phyloP scores from a whole-genome alignment of 805 yeast species.

The Candida peoriensis region DNA sequence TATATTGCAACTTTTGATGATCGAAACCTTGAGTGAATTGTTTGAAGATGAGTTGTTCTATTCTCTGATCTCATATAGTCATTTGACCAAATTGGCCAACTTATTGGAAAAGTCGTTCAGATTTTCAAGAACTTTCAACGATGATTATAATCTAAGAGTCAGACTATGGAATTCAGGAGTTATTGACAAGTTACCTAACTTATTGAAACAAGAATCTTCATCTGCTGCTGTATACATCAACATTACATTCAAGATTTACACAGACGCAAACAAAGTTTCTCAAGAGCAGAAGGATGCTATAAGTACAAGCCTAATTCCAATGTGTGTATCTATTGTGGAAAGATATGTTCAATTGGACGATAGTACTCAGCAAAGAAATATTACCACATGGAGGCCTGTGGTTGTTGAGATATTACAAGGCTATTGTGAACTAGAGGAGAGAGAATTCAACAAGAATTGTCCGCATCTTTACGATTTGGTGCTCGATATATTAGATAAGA shows the following conservation, averaged over 20 bases:
- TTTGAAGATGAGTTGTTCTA: constrained; percentile 69
- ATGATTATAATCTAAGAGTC: constrained; percentile 82
- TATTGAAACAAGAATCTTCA: constrained; percentile 86
- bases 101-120: constrained; percentile 65
- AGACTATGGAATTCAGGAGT: constrained; percentile 88
- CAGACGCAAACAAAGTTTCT: constrained; percentile 51
- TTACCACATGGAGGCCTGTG: constrained; percentile 87
- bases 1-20: constrained; percentile 82
- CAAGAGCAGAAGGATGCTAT: constrained; percentile 43
- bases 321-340: constrained; percentile 66
- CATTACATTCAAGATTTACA: constrained; percentile 73
- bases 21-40: constrained; percentile 78
- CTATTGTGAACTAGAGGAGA: constrained; percentile 67
- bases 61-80: constrained; percentile 58
- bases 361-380: constrained; percentile 67
- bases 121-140: constrained; percentile 85
- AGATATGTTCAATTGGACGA: constrained; percentile 73
- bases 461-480: constrained; percentile 58
- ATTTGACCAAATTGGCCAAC: constrained; percentile 54
- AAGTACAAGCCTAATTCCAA: constrained; percentile 52
- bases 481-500: constrained; percentile 54
- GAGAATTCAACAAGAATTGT: constrained; percentile 57
- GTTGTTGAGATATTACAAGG: constrained; percentile 85
- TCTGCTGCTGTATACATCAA: constrained; percentile 84
- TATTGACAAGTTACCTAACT: constrained; percentile 86